A percentile compares a stretch with the other conserved stretches of the same genome.
Evolutionary conservation across 805 yeast species (phyloP).

Genomic region (Starmerella sirachaensis): DNA sequence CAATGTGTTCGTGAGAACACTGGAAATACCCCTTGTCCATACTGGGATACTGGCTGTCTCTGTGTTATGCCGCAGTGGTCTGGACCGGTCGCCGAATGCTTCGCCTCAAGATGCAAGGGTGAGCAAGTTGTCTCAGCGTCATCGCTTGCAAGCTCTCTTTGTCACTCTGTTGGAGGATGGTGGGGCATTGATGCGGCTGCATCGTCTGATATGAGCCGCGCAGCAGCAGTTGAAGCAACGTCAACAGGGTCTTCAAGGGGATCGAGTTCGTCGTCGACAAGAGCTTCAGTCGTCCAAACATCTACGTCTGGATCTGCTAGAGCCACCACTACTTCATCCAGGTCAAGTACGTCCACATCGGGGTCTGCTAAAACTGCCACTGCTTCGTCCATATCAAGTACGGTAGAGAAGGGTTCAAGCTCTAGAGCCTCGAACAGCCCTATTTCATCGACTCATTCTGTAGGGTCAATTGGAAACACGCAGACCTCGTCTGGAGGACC

Average conservation of each 20-base stretch:
- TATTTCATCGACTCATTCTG: too few relatives aligned
- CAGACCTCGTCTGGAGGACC: too few relatives aligned
- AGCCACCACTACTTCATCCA: background rate
- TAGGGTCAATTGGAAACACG: too few relatives aligned
- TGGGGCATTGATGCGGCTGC: constrained; percentile 1
- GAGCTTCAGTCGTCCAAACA: background rate
- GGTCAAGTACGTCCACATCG: background rate
- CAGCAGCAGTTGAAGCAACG: background rate
- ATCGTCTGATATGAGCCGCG: background rate
- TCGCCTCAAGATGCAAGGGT: constrained; percentile 4
- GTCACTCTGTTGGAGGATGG: constrained; percentile 3
- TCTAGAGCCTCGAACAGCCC: too few relatives aligned
- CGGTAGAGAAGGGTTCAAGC: too few relatives aligned
- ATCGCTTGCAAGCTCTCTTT: background rate
- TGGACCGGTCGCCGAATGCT: constrained; percentile 5
- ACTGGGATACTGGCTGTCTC: constrained; percentile 6
- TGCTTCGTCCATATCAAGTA: too few relatives aligned
- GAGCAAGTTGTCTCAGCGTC: background rate
- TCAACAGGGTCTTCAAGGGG: background rate
- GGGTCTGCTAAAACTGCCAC: too few relatives aligned
- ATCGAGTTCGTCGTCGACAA: too few relatives aligned
- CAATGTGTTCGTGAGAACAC: background rate
- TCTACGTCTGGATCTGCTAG: background rate
- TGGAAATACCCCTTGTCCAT: constrained; percentile 4
- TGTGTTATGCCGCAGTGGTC: constrained; percentile 5